Base-by-base conservation (phyloP, 768 basidiomycete genomes). In the Panellus pusillus region DNA sequence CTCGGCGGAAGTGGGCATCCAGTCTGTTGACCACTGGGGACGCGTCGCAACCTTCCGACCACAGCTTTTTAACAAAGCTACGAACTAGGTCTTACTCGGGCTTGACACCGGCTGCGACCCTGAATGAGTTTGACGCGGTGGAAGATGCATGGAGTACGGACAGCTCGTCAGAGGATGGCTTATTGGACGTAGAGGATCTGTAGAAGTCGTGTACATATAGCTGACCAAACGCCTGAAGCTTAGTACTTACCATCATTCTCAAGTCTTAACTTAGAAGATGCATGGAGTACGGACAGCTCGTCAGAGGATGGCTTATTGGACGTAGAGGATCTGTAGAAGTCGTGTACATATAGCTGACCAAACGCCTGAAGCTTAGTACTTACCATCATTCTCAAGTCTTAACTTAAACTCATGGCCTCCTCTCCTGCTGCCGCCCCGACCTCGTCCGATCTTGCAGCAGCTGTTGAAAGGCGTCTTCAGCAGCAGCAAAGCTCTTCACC, bases 231-330 rank as follows among this genome's bases (percentile, higher is more conserved):
- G n/a, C n/a, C n/a, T n/a, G n/a, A n/a, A n/a, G n/a, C n/a, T n/a
- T n/a, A n/a, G n/a, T n/a, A n/a, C n/a, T n/a, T n/a, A n/a, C n/a
- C n/a, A n/a, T n/a, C n/a, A n/a, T n/a, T n/a, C n/a, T n/a, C n/a
- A n/a, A n/a, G n/a, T n/a, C n/a, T n/a, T n/a, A n/a, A n/a, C n/a
- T n/a, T 65, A 15, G 77, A 75, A 42, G 66, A 68, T 39, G 64
- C 65, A 1, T 84, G 83, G 81, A 82, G 82, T 59, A 86, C 79
- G 47, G 82, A 84, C 61, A 83, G 78, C 49, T 84, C 82, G 11
- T 80, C 80, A 14, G 82, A 80, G 31, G 78, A 77, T 44, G 73
- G 70, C 39, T 45, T 65, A 12, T 52, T 61, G 3, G 40, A 55
- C 3, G 39, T 49, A 28, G 3, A 58, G 13, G 52, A 35, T 60